Base-by-base conservation (phyloP, 2,329 filamentous ascomycete species). In the Ramularia endophylla region DNA sequence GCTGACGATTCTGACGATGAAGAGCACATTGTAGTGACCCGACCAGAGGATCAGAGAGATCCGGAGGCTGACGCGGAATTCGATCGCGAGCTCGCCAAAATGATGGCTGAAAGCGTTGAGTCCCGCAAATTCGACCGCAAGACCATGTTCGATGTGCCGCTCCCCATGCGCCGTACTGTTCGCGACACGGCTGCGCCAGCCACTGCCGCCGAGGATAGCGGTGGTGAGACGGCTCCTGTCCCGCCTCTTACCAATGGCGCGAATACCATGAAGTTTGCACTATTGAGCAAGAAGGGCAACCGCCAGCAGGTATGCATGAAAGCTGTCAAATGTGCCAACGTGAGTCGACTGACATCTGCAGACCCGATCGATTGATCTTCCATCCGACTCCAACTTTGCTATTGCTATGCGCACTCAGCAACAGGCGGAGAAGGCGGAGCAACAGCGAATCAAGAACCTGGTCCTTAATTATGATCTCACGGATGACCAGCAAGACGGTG, bases 41-140 rank as follows among this genome's bases (percentile, higher is more conserved):
- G 89, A 46, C 83, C 90, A 58, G 86, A 95, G 62, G 87, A 95
- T 61, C 79, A 90, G 55, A 76, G 89, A 42, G 89, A 98, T 52
- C 89, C 90, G 0, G 89, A 95, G 66, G 87, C 84, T 29, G 92
- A 98, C 59, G 92, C 90, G 5, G 92, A 98, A 30, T 98, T 98
- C 61, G 94, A 98, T 60, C 86, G 90, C 55, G 92, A 97, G 65
- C 92, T 95, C 63, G 89, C 92, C 27, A 95, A 94, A 65, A 85
- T 98, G 79, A 97, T 98, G 90, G 79, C 89, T 37, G 92, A 98
- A 65, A 95, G 90, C 67, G 71, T 95, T 56, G 92, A 98, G 54
- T 94, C 90, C 4, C 81, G 92, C 55, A 95, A 95, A 57, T 94
- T 95, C 54, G 92, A 98, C 59, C 85, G 92, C 48, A 95, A 95